Evolutionary conservation across 2,329 filamentous ascomycete species (phyloP).

Genomic region (Diaporthe caulivora): DNA sequence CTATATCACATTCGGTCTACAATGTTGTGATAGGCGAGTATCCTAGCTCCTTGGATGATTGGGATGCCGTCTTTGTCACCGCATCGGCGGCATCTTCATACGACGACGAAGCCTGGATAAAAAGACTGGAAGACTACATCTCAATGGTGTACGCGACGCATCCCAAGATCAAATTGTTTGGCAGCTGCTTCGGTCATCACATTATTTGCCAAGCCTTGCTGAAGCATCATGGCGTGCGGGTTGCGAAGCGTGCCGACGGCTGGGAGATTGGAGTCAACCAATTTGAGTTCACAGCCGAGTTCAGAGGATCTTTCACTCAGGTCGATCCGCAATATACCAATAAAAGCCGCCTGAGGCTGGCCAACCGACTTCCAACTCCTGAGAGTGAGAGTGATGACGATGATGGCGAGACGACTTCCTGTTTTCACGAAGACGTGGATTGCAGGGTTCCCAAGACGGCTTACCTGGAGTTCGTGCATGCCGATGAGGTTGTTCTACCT

Average conservation of each 20-base stretch:
- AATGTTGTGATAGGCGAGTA: conserved; percentile 34
- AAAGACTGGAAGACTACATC: conserved; percentile 22
- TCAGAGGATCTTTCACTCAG: background rate
- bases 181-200: conserved; percentile 34
- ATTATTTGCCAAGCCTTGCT: conserved; percentile 32
- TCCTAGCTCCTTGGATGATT: conserved; percentile 14
- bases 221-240: background rate
- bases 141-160: conserved; percentile 1
- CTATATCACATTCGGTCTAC: conserved; percentile 21
- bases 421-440: background rate
- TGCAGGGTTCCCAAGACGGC: background rate
- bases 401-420: too few relatives aligned
- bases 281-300: conserved; percentile 29
- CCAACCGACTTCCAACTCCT: conserved; percentile 27
- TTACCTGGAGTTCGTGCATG: conserved; percentile 34
- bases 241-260: conserved; percentile 20
- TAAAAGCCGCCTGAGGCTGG: too few relatives aligned
- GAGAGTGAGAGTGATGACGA: conserved; percentile 5
- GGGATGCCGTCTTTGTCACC: conserved; percentile 33
- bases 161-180: conserved; percentile 11
- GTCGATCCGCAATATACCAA: too few relatives aligned
- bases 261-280: conserved; percentile 35
- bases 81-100: conserved; percentile 36
- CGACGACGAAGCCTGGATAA: conserved; percentile 17
- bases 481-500: conserved; percentile 29